A percentile compares a stretch with the other conserved stretches of the same genome.
Evolutionary conservation across 1,284 basidiomycete species (phyloP).

Genomic region (Ganoderma leucocontextum): DNA sequence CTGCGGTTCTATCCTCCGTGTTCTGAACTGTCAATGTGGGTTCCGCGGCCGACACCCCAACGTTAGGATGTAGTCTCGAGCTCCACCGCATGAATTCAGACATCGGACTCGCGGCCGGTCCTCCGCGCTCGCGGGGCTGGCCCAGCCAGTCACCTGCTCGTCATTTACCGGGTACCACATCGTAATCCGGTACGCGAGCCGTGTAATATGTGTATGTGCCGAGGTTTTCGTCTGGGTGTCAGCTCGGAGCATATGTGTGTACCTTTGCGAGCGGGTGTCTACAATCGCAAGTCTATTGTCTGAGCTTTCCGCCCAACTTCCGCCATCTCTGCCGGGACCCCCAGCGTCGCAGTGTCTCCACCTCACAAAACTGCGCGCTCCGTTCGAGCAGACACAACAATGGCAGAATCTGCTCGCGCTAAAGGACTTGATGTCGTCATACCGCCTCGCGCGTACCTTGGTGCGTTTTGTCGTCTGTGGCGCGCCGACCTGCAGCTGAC

Average conservation of each 20-base stretch:
- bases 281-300: not conserved
- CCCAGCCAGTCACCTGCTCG: not conserved
- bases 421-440: not conserved
- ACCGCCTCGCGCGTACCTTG: not conserved
- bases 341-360: too few species aligned
- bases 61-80: not conserved
- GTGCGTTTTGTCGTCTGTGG: not conserved
- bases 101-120: slow-evolving; percentile 2
- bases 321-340: too few species aligned
- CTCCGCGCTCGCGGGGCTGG: not conserved
- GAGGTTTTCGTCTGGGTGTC: not conserved
- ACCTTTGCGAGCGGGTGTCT: not conserved
- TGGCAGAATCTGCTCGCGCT: too few species aligned
- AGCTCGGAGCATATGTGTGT: not conserved
- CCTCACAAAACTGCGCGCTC: not conserved
- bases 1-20: slow-evolving; percentile 2
- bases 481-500: not conserved
- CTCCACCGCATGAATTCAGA: not conserved
- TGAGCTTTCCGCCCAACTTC: not conserved
- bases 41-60: not conserved
- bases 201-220: not conserved
- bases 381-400: not conserved
- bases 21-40: not conserved
- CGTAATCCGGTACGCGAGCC: not conserved
- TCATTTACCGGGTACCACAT: not conserved